Percentiles rank a stretch among this genome's conserved stretches.
These are phyloP conservation scores for Aspergillus cristatus DNA, from an alignment of 495 filamentous ascomycete species.

Conservation along the genomic window DNA sequence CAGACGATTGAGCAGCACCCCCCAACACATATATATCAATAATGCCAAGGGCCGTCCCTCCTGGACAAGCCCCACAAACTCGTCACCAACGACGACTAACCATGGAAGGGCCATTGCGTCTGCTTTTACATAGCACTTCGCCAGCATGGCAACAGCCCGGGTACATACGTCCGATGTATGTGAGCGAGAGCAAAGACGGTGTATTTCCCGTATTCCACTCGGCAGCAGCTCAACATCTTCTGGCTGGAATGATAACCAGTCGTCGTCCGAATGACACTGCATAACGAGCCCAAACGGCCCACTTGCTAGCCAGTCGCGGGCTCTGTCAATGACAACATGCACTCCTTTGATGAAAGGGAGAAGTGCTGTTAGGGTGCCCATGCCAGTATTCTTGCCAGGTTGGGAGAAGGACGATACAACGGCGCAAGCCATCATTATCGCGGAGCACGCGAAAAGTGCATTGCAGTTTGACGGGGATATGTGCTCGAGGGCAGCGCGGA, in stretches of 20 bases:
- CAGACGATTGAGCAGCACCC: neutral
- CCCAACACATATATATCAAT: neutral
- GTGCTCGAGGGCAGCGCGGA: neutral
- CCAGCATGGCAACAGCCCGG: too few species aligned
- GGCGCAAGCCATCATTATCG: neutral
- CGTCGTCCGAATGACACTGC: too few species aligned
- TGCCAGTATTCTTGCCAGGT: neutral
- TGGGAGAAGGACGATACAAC: neutral
- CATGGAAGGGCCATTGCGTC: neutral
- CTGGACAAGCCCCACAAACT: neutral
- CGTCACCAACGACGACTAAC: neutral
- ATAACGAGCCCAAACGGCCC: neutral
- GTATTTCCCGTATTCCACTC: too few species aligned
- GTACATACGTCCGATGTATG: too few species aligned
- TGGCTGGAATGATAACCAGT: too few species aligned
- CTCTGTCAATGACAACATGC: neutral
- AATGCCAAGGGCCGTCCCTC: neutral
- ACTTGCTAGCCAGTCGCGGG: neutral
- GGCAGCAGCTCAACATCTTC: too few species aligned
- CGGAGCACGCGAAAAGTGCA: neutral
- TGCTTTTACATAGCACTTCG: too few species aligned
- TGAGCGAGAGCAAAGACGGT: too few species aligned
- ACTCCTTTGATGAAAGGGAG: slow-evolving; percentile 3
- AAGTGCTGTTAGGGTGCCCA: neutral
- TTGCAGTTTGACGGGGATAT: neutral